Conservation (phyloP, 2,329 filamentous ascomycete species). For the Monascus ruber region DNA sequence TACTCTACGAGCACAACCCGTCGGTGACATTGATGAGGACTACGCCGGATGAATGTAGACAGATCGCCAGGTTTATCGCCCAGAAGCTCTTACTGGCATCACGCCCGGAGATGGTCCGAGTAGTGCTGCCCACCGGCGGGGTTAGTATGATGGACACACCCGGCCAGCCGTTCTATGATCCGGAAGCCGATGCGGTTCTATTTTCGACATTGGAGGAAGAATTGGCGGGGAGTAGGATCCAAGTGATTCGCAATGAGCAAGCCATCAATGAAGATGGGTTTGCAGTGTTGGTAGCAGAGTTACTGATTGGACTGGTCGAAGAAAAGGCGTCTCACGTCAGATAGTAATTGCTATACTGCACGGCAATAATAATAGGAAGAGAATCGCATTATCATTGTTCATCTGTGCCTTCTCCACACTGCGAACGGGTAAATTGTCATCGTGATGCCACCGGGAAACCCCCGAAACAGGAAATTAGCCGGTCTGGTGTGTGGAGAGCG, state of each 20-base stretch:
- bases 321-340: background rate
- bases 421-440: no score
- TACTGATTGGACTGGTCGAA: conserved; percentile 10
- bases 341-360: no score
- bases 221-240: conserved; percentile 39
- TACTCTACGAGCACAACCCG: conserved; percentile 54
- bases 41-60: conserved; percentile 43
- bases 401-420: no score
- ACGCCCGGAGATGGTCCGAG: conserved; percentile 35
- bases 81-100: conserved; percentile 37
- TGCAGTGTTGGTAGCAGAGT: conserved; percentile 14
- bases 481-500: no score
- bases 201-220: conserved; percentile 39
- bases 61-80: conserved; percentile 47
- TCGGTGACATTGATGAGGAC: conserved; percentile 57
- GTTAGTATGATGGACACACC: conserved; percentile 50
- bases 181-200: conserved; percentile 36
- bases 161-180: conserved; percentile 43
- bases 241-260: conserved; percentile 36
- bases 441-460: no score
- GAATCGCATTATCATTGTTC: no score
- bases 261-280: conserved; percentile 22
- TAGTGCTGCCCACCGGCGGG: conserved; percentile 51
- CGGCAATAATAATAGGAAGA: no score
- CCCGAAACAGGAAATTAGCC: no score